Conservation (phyloP, 2,329 filamentous ascomycete species). For the Phialophora verrucosa region DNA sequence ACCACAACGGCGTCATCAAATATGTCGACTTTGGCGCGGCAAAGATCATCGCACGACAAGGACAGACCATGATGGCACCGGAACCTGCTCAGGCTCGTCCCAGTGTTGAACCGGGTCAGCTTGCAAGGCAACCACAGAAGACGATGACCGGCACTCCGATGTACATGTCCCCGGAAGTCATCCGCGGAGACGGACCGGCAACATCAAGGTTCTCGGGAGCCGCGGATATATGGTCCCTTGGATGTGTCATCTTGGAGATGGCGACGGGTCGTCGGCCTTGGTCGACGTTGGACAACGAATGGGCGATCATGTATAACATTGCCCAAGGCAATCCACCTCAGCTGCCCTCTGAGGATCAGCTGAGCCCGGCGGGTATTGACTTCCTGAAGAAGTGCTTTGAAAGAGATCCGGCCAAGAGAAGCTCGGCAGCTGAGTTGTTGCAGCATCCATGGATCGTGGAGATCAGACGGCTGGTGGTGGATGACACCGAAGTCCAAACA, state of each 20-base stretch:
- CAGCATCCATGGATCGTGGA: conserved; percentile 86
- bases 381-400: conserved; percentile 88
- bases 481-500: conserved; percentile 40
- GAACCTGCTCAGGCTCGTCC: conserved; percentile 53
- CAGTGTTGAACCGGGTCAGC: conserved; percentile 27
- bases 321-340: conserved; percentile 93
- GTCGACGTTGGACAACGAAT: conserved; percentile 97
- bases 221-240: conserved; percentile 94
- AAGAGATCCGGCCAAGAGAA: conserved; percentile 77
- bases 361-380: conserved; percentile 82
- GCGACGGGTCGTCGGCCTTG: conserved; percentile 91
- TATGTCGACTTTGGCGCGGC: conserved; percentile 98
- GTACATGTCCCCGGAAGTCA: conserved; percentile 99
- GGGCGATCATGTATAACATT: conserved; percentile 99
- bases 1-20: conserved; percentile 98
- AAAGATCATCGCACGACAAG: conserved; percentile 93
- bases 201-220: conserved; percentile 61
- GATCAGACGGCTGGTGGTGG: conserved; percentile 55
- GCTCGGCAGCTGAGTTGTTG: conserved; percentile 83
- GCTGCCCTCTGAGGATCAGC: conserved; percentile 79
- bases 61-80: conserved; percentile 78
- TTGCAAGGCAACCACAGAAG: conserved; percentile 65
- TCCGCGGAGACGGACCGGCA: conserved; percentile 76
- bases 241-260: conserved; percentile 97
- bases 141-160: conserved; percentile 98